Evolutionary conservation across 495 filamentous ascomycete genomes (phyloP).

Genomic region (Penicillium pancosmium): DNA sequence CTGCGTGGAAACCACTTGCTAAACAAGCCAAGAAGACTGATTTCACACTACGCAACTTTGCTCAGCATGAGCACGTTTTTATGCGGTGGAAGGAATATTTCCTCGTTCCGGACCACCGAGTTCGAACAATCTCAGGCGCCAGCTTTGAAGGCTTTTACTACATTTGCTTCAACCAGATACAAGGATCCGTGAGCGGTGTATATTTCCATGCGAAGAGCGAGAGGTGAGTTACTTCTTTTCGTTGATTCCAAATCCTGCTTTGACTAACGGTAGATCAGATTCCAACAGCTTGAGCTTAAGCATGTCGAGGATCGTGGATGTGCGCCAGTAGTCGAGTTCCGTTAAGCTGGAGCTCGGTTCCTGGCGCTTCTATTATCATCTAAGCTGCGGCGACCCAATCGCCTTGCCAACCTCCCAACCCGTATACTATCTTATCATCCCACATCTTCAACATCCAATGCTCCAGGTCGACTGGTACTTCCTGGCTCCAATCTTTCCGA

Average conservation of each 20-base stretch:
- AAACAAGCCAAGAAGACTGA: slow-evolving; percentile 78
- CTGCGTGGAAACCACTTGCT: slow-evolving; percentile 77
- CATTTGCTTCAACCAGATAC: slow-evolving; percentile 95
- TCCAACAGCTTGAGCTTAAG: slow-evolving; percentile 89
- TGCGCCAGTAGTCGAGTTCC: slow-evolving; percentile 89
- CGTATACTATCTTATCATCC: background rate
- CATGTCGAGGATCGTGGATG: slow-evolving; percentile 85
- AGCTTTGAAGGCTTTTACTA: slow-evolving; percentile 99
- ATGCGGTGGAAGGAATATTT: slow-evolving; percentile 99
- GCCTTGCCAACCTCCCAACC: background rate
- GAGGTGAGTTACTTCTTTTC: slow-evolving; percentile 61
- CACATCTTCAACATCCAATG: background rate
- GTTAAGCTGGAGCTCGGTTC: slow-evolving; percentile 54
- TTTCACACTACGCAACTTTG: slow-evolving; percentile 66
- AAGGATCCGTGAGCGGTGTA: slow-evolving; percentile 84
- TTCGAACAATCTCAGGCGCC: slow-evolving; percentile 85
- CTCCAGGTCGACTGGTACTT: slow-evolving; percentile 14
- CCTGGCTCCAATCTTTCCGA: slow-evolving; percentile 7
- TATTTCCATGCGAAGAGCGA: slow-evolving; percentile 99
- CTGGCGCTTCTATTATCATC: slow-evolving; percentile 17
- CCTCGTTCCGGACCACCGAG: slow-evolving; percentile 91
- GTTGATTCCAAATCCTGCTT: background rate
- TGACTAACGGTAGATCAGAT: slow-evolving; percentile 50
- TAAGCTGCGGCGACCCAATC: background rate
- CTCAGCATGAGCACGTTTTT: slow-evolving; percentile 87